phyloP scores from a whole-genome alignment of 2,329 filamentous ascomycete genomes.

The Nannizziopsis arthrosporioides region DNA sequence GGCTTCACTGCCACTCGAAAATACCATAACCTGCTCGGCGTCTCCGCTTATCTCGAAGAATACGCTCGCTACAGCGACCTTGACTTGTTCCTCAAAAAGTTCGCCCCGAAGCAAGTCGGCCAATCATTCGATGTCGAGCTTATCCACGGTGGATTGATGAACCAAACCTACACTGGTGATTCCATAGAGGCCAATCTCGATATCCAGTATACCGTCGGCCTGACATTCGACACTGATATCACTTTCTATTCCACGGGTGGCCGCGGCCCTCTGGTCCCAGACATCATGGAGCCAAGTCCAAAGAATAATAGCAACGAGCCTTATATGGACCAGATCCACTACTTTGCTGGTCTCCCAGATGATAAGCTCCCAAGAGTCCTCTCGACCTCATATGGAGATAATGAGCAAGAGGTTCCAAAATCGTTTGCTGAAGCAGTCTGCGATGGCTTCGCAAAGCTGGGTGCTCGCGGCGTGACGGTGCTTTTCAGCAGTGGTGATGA shows the following conservation, averaged over 20 bases:
- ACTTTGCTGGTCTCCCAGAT: slow-evolving; percentile 46
- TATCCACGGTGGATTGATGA: slow-evolving; percentile 46
- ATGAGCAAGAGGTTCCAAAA: slow-evolving; percentile 51
- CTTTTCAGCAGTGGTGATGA: slow-evolving; percentile 53
- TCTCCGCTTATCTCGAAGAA: slow-evolving; percentile 41
- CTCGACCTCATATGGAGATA: slow-evolving; percentile 58
- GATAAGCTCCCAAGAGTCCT: slow-evolving; percentile 51
- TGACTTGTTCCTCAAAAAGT: slow-evolving; percentile 44
- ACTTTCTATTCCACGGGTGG: slow-evolving; percentile 50
- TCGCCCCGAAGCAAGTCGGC: slow-evolving; percentile 41
- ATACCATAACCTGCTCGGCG: slow-evolving; percentile 32
- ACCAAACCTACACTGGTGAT: slow-evolving; percentile 34
- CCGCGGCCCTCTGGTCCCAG: slow-evolving; percentile 40
- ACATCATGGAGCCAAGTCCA: slow-evolving; percentile 32
- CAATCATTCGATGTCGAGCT: slow-evolving; percentile 47
- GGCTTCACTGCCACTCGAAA: slow-evolving; percentile 30
- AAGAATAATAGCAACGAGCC: slow-evolving; percentile 50
- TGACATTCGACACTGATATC: slow-evolving; percentile 44
- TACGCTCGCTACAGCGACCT: slow-evolving; percentile 46
- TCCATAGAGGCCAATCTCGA: slow-evolving; percentile 53
- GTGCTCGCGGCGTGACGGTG: slow-evolving; percentile 55
- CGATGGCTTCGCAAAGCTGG: slow-evolving; percentile 51
- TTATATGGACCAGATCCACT: slow-evolving; percentile 52
- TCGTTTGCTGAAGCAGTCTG: slow-evolving; percentile 52
- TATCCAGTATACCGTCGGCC: slow-evolving; percentile 47